phyloP scores from a whole-genome alignment of 75 land plant genomes.

The Cryptomeria japonica region DNA sequence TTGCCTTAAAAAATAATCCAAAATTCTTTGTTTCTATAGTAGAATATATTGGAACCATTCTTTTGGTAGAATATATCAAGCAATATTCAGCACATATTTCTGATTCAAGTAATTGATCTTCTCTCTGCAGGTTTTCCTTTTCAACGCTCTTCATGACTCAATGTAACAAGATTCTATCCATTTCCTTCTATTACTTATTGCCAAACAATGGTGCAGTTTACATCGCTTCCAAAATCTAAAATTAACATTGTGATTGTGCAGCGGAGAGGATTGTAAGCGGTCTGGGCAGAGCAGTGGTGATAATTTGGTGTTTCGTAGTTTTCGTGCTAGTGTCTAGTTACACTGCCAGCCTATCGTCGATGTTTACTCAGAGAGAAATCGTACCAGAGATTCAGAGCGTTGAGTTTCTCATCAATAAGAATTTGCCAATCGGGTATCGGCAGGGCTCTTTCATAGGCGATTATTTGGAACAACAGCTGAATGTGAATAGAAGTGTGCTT shows the following conservation, averaged over 20 bases:
- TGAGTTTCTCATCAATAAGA: constrained; percentile 15
- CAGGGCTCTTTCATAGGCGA: constrained; percentile 20
- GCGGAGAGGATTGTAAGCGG: constrained; percentile 23
- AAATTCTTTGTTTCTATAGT: no score
- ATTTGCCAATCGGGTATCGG: constrained; percentile 38
- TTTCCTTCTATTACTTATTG: no score
- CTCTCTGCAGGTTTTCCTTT: constrained; percentile 43
- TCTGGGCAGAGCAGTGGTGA: constrained; percentile 17
- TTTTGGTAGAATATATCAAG: no score
- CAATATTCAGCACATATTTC: no score
- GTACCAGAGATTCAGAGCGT: constrained; percentile 23
- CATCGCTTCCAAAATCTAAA: no score
- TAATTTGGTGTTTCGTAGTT: no score
- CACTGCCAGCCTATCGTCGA: no score
- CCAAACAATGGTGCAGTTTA: not conserved
- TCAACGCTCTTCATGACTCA: constrained; percentile 15
- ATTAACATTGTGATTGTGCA: not conserved
- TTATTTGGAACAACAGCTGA: constrained; percentile 16
- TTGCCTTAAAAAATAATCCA: no score
- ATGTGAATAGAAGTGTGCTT: constrained; percentile 26
- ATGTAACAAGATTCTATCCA: no score
- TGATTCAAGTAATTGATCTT: not conserved
- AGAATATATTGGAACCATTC: no score
- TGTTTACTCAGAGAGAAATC: no score
- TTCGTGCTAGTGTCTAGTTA: no score